phyloP scores from a whole-genome alignment of 108 stramenopile species.

The Pseudonitzschia delicatissima region DNA sequence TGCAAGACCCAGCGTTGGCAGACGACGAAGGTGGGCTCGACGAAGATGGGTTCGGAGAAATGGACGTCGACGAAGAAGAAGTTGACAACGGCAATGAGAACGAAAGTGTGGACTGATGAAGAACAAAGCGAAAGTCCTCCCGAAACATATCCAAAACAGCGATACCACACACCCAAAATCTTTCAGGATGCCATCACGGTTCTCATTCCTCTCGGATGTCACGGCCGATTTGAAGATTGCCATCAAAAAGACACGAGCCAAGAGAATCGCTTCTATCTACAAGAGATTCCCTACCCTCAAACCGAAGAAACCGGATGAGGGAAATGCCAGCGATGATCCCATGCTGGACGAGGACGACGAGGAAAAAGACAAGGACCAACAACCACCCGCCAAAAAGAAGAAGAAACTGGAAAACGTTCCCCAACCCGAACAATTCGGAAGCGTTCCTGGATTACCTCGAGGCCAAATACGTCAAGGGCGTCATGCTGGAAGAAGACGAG shows the following conservation, averaged over 20 bases:
- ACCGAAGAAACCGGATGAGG: not conserved
- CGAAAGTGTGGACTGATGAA: not conserved
- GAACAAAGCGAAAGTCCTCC: not conserved
- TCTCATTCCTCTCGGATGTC: constrained; percentile 58
- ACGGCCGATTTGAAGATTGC: constrained; percentile 81
- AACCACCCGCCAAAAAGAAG: constrained; percentile 22
- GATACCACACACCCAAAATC: constrained; percentile 31
- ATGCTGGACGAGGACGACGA: constrained; percentile 17
- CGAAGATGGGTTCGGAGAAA: not conserved
- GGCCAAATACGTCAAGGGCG: constrained; percentile 83
- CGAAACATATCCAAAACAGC: not conserved
- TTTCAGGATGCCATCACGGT: constrained; percentile 71
- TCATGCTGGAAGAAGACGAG: constrained; percentile 60
- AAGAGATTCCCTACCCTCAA: constrained; percentile 36
- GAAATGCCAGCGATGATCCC: constrained; percentile 13
- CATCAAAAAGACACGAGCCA: constrained; percentile 55
- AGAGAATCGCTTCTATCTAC: constrained; percentile 49
- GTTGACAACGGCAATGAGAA: not conserved
- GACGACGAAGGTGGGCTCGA: not conserved
- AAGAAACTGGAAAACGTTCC: constrained; percentile 33
- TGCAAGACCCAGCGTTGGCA: too few relatives aligned
- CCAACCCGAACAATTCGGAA: constrained; percentile 50
- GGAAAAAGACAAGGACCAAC: constrained; percentile 13
- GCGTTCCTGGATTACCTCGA: constrained; percentile 81
- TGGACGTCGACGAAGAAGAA: constrained; percentile 7